Evolutionary conservation across 2,329 filamentous ascomycete species (phyloP).

Genomic region (Teratosphaeria zuluensis): DNA sequence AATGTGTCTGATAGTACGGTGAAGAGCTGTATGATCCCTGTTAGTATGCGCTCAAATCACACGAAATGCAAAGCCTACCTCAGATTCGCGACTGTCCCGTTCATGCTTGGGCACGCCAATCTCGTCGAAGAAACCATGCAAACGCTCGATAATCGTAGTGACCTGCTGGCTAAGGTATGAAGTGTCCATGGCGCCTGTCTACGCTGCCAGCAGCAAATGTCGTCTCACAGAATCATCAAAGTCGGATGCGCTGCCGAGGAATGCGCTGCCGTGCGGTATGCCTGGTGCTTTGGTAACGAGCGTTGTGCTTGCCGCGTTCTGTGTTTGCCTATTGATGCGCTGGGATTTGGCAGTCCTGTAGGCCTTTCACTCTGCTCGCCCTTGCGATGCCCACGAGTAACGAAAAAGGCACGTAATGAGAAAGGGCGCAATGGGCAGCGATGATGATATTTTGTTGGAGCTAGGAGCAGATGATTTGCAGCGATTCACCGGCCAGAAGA

Average conservation of each 20-base stretch:
- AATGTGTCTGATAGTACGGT: constrained; percentile 83
- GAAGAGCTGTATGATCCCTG: constrained; percentile 57
- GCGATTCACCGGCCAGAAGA: background rate
- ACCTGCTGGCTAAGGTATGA: constrained; percentile 92
- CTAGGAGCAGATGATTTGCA: background rate
- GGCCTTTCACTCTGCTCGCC: background rate
- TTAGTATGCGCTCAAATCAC: background rate
- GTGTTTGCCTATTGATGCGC: background rate
- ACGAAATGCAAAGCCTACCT: constrained; percentile 46
- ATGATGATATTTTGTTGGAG: background rate
- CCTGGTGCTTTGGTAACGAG: background rate
- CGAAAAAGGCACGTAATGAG: background rate
- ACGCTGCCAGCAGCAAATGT: constrained; percentile 22
- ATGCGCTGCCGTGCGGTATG: constrained; percentile 3
- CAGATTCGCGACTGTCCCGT: constrained; percentile 76
- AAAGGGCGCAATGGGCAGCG: background rate
- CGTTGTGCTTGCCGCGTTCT: background rate
- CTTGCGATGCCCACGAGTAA: background rate
- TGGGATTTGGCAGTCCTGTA: background rate
- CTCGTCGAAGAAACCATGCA: constrained; percentile 93
- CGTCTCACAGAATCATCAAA: constrained; percentile 12
- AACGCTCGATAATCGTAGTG: constrained; percentile 81
- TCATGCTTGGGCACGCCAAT: constrained; percentile 94
- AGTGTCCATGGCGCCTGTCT: constrained; percentile 59
- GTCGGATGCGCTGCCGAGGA: constrained; percentile 8